Evolutionary conservation across 1,284 basidiomycete genomes (phyloP).

Genomic region (Heterobasidion occidentale): DNA sequence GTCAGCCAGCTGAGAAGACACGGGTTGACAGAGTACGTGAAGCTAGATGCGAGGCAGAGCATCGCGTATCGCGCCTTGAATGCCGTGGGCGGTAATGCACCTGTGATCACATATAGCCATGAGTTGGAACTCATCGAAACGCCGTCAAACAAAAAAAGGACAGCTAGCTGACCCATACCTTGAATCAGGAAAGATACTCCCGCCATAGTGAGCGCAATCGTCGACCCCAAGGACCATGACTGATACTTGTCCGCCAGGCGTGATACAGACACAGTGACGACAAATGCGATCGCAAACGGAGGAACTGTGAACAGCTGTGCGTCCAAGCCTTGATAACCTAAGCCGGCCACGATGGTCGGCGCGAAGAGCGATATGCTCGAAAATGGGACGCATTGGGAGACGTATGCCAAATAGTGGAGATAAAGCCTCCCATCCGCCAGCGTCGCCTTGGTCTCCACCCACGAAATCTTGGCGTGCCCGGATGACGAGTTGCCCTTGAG

Average conservation of each 20-base stretch:
- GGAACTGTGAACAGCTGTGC: slow-evolving; percentile 53
- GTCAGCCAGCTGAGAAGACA: slow-evolving; percentile 30
- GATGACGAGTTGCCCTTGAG: slow-evolving; percentile 20
- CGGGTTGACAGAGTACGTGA: slow-evolving; percentile 27
- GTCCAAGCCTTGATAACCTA: slow-evolving; percentile 36
- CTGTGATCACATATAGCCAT: slow-evolving; percentile 1
- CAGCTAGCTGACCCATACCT: slow-evolving; percentile 3
- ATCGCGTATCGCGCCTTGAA: slow-evolving; percentile 26
- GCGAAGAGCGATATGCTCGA: slow-evolving; percentile 26
- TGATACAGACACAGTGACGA: slow-evolving; percentile 21
- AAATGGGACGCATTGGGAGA: slow-evolving; percentile 25
- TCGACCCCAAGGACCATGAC: slow-evolving; percentile 10
- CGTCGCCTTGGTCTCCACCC: slow-evolving; percentile 20
- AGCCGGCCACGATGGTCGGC: slow-evolving; percentile 27
- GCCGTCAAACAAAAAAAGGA: no score
- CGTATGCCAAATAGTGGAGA: slow-evolving; percentile 23
- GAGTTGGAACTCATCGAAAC: no score
- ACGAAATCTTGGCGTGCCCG: slow-evolving; percentile 20
- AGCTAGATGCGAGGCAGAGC: slow-evolving; percentile 26
- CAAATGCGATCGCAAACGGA: slow-evolving; percentile 34
- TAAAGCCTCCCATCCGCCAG: slow-evolving; percentile 23
- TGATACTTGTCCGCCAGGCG: slow-evolving; percentile 14
- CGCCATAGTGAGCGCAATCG: slow-evolving; percentile 11
- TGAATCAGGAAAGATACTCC: slow-evolving; percentile 14
- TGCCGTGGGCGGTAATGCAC: slow-evolving; percentile 20